A percentile compares a stretch with the other conserved stretches of the same genome.
Evolutionary conservation across 163 green algal species (phyloP).

Genomic region (Trebouxiophyceae sp.): DNA sequence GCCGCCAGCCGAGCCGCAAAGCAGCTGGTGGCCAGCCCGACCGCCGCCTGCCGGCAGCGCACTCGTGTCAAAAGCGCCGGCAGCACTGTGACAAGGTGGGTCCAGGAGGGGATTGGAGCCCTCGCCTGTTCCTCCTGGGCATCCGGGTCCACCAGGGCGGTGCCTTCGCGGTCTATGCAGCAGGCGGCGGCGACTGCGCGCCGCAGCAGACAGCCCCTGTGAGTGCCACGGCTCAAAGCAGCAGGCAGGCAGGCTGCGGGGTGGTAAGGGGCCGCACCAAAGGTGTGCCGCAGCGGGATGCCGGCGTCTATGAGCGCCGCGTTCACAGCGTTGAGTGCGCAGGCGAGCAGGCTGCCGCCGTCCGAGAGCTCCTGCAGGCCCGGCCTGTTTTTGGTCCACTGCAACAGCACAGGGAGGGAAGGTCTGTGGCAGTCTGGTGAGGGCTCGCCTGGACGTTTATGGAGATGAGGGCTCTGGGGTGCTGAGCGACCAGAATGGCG

Average conservation of each 20-base stretch:
- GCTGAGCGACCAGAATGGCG: constrained; percentile 27
- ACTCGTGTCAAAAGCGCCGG: no score
- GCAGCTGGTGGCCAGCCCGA: no score
- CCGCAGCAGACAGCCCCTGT: no score
- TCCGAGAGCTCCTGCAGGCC: constrained; percentile 60
- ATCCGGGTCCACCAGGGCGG: neutral
- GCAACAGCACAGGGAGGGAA: no score
- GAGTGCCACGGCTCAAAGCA: no score
- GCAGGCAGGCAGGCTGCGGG: no score
- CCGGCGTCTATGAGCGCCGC: constrained; percentile 67
- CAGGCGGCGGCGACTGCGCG: neutral
- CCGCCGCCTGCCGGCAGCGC: no score
- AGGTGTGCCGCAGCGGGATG: constrained; percentile 51
- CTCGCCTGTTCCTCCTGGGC: neutral
- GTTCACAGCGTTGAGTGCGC: constrained; percentile 60
- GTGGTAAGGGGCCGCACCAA: constrained; percentile 36
- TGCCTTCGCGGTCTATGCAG: neutral
- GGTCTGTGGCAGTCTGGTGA: no score
- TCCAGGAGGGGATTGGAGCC: no score
- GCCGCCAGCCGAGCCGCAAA: no score
- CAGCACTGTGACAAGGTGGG: no score
- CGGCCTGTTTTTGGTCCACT: no score
- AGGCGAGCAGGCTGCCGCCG: constrained; percentile 61
- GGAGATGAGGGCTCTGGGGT: constrained; percentile 40
- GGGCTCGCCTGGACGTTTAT: constrained; percentile 45